Base-by-base conservation (phyloP, 345 rosid species). In the Hypericum androsaemum region DNA sequence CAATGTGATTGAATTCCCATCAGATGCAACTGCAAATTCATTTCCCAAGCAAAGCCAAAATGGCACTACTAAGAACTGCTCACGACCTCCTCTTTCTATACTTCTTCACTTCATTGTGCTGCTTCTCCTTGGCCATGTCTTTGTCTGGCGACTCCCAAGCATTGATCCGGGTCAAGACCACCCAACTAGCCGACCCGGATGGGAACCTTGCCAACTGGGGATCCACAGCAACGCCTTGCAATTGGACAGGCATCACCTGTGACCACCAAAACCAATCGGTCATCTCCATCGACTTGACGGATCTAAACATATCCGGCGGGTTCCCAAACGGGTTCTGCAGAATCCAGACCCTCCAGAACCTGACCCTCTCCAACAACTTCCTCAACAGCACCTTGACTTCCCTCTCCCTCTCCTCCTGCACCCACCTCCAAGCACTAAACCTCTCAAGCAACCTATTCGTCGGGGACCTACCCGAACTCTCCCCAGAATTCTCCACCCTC, bases 181-280 rank as follows among this genome's bases (percentile, higher is more conserved):
- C 58, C 7, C 65, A 55, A 11, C 59, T 83, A 8, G 6, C 51
- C 3, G 86, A 81, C 68, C 79, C 77, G 50, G 43, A 71, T 22
- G 74, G 70, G 6, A 64, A 54, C 5, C 74, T 87, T 28, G 35
- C 36, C 28, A 72, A 74, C 63, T 87, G 96, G 96, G 72, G 38
- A 39, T 15, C 63, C 44, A 67, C 48, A 35, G 72, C 15, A 10
- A 71, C 41, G 47, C 80, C 83, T 0, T 87, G 96, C 64, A 73
- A 79, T 38, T 87, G 92, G 89, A 71, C 80, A 2, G 96, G 94
- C 61, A 58, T 83, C 37, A 49, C 66, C 41, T 87, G 94, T 60
- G 73, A 72, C 9, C 0, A 47, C 46, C 64, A 10, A 0, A 77
- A 64, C 49, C 41, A 46, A 8, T 16, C 75, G 7, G 85, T 87